Base-by-base conservation (phyloP, 1,139 yeast species). In the Yamadazyma trypodendri region DNA sequence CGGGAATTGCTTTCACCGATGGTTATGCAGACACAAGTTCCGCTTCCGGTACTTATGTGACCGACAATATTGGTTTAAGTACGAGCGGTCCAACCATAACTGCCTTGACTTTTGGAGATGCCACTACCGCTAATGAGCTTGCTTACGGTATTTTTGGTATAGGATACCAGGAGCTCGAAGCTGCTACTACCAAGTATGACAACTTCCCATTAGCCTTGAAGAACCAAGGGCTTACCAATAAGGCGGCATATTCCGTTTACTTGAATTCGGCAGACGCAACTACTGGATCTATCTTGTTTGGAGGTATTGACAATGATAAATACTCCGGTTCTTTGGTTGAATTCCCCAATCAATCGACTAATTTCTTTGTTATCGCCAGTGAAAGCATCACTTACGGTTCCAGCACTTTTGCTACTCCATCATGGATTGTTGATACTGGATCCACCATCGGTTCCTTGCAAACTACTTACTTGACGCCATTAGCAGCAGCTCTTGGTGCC, bases 31-130 rank as follows among this genome's bases (percentile, higher is more conserved):
- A 85, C 55, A 53, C 58, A 8, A 68, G 86, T 18, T 65, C 56
- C 50, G 88, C 90, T 2, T 44, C 51, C 7, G 95, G 95, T 31
- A 55, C 65, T 39, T 75, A 78, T 81, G 81, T 79, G 15, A 51
- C 55, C 29, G 84, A 76, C 48, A 53, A 52, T 30, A 66, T 78
- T 12, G 10, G 14, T 17, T 28, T 28, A 6, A n/a, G 40, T 20
- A 9, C 34, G 2, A 24, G 14, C 14, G 46, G 43, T 14, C 42
- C 46, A 14, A 23, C 35, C n/a, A 12, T 42, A 18, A 29, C 25
- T 3, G 28, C 16, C 24, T 34, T 34, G 17, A 31, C 34, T 21
- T 35, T 40, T 21, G 44, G 41, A 20, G 44, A 40, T 34, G 43
- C 41, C 13, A 35, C 38, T 13, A 3, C 14, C 2, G 37, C 35